Percentiles rank a stretch among this genome's conserved stretches.
Evolutionary conservation across 2,329 filamentous ascomycete genomes (phyloP).

Genomic region (Monosporascus sp.): DNA sequence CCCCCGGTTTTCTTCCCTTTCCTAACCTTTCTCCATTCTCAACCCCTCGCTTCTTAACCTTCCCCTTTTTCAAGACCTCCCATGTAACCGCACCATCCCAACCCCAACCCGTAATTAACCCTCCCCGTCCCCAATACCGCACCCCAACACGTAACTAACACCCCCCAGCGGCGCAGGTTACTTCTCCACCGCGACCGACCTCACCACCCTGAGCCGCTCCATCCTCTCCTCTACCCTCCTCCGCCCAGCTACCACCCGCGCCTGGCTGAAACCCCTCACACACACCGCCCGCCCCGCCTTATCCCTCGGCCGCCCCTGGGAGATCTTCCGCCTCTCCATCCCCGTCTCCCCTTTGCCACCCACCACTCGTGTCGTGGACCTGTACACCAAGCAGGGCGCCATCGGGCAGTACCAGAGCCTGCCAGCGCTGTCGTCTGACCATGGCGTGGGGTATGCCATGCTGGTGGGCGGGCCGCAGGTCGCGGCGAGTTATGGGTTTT

Average conservation of each 20-base stretch:
- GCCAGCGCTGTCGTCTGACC: conserved; percentile 11
- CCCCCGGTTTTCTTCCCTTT: no score
- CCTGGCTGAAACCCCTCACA: conserved; percentile 19
- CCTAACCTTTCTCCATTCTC: no score
- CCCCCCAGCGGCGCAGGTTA: conserved; percentile 13
- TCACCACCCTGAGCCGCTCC: conserved; percentile 19
- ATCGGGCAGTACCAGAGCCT: conserved; percentile 10
- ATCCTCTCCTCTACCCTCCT: conserved; percentile 16
- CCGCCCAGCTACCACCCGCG: conserved; percentile 15
- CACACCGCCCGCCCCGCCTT: conserved; percentile 13
- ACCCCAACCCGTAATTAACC: no score
- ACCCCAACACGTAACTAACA: conserved; percentile 3
- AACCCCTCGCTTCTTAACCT: no score
- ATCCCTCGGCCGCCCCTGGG: conserved; percentile 23
- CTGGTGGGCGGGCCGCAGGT: conserved; percentile 6
- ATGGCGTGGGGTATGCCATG: conserved; percentile 12
- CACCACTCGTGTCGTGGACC: conserved; percentile 5
- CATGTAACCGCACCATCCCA: no score
- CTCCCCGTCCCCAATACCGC: no score
- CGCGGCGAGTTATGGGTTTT: no score
- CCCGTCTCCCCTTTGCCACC: not conserved
- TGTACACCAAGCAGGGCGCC: conserved; percentile 17
- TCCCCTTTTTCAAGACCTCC: no score
- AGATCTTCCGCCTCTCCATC: conserved; percentile 14
- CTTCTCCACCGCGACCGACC: conserved; percentile 12